These are phyloP conservation scores for Hypoxylon subgilvum DNA, from an alignment of 495 filamentous ascomycete genomes.

Conservation along the genomic window DNA sequence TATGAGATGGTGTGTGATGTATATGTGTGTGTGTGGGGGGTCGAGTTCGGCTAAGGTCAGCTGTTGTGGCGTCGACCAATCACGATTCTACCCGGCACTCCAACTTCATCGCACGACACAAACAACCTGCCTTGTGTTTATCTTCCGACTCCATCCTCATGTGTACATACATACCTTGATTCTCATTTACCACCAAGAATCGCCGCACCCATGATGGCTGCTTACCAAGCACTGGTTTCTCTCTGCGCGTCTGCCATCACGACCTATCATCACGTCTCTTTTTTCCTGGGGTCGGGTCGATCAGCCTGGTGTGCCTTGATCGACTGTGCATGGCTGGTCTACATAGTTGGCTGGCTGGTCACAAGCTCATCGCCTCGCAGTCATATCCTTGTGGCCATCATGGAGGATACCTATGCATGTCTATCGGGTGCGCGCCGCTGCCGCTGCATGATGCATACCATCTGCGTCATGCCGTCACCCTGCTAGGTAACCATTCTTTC, in stretches of 20 bases:
- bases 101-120: slow-evolving; percentile 29
- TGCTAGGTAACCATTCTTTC: slow-evolving; percentile 8
- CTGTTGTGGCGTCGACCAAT: slow-evolving; percentile 29
- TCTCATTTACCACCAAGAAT: slow-evolving; percentile 12
- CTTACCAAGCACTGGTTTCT: neutral
- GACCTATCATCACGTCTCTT: slow-evolving; percentile 7
- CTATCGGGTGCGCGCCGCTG: slow-evolving; percentile 39
- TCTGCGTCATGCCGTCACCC: slow-evolving; percentile 39
- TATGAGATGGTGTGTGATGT: slow-evolving; percentile 26
- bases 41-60: slow-evolving; percentile 29
- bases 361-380: slow-evolving; percentile 26
- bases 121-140: slow-evolving; percentile 15
- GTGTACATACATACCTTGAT: neutral
- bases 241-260: neutral
- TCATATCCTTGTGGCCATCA: slow-evolving; percentile 34
- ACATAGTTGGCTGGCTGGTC: slow-evolving; percentile 34
- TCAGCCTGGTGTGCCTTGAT: slow-evolving; percentile 22
- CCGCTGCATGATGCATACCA: slow-evolving; percentile 45
- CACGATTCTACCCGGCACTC: slow-evolving; percentile 31
- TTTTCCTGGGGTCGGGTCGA: slow-evolving; percentile 1
- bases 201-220: slow-evolving; percentile 20
- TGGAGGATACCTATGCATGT: slow-evolving; percentile 28
- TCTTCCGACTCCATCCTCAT: slow-evolving; percentile 17
- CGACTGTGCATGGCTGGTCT: slow-evolving; percentile 29
- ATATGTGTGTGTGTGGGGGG: slow-evolving; percentile 23